phyloP scores from a whole-genome alignment of 805 yeast genomes.

The Spathaspora passalidarum region DNA sequence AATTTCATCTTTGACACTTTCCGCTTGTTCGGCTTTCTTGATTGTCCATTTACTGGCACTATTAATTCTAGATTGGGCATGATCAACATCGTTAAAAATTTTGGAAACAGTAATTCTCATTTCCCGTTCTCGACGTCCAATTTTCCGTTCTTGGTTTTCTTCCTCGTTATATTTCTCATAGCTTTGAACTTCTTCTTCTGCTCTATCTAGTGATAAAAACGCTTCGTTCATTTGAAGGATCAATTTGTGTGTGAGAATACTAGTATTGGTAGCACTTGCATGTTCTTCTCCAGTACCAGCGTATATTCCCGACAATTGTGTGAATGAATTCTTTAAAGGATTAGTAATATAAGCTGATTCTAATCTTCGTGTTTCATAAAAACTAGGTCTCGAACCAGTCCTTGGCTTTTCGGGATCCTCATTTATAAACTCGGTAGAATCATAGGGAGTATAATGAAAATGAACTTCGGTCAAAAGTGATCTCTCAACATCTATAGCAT shows the following conservation, averaged over 20 bases:
- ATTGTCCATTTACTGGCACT: slow-evolving; percentile 29
- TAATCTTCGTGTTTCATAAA: slow-evolving; percentile 60
- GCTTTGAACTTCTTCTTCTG: slow-evolving; percentile 40
- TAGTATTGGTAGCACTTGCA: slow-evolving; percentile 16
- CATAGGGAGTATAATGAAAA: slow-evolving; percentile 54
- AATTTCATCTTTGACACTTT: slow-evolving; percentile 19
- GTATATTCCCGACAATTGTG: slow-evolving; percentile 48
- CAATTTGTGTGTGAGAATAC: slow-evolving; percentile 44
- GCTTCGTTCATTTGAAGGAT: slow-evolving; percentile 53
- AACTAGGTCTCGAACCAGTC: slow-evolving; percentile 23
- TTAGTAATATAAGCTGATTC: slow-evolving; percentile 67
- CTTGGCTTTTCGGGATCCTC: slow-evolving; percentile 9
- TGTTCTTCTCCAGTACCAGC: slow-evolving; percentile 27
- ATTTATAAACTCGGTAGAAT: slow-evolving; percentile 34
- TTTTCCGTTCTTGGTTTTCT: slow-evolving; percentile 32
- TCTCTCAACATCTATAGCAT: slow-evolving; percentile 74
- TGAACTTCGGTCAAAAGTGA: slow-evolving; percentile 73
- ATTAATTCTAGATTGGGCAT: slow-evolving; percentile 31
- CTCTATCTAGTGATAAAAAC: slow-evolving; percentile 40
- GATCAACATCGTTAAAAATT: slow-evolving; percentile 46
- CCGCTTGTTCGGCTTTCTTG: slow-evolving; percentile 31
- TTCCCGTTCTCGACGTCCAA: slow-evolving; percentile 44
- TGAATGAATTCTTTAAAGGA: slow-evolving; percentile 54
- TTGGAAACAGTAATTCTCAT: slow-evolving; percentile 43
- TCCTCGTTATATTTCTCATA: slow-evolving; percentile 34